Evolutionary conservation across 495 filamentous ascomycete genomes (phyloP).

Genomic region (Podospora conica): DNA sequence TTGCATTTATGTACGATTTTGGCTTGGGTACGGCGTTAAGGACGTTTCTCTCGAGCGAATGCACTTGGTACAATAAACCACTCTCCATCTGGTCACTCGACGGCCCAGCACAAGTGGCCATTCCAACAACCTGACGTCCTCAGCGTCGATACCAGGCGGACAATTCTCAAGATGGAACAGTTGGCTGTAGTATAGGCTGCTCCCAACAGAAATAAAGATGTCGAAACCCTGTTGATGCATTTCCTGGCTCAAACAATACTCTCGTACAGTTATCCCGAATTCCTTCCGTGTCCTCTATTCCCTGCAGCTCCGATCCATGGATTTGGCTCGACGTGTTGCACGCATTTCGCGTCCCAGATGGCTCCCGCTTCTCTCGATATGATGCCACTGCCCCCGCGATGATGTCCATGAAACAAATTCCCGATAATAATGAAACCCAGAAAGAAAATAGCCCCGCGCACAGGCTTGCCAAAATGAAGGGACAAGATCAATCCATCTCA

Average conservation of each 20-base stretch:
- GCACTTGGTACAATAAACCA: not conserved
- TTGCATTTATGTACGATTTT: not conserved
- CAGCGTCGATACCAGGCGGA: not conserved
- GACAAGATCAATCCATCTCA: not conserved
- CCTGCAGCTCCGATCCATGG: not conserved
- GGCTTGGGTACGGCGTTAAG: not conserved
- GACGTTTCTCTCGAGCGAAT: not conserved
- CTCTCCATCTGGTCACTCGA: not conserved
- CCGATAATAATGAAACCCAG: conserved; percentile 1
- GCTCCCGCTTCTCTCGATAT: conserved; percentile 6
- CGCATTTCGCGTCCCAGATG: not conserved
- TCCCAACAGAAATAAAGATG: not conserved
- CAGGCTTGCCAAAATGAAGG: conserved; percentile 1
- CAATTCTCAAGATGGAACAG: not conserved
- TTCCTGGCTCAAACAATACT: not conserved
- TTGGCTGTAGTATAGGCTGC: not conserved
- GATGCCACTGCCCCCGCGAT: conserved; percentile 11
- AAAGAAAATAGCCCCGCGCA: conserved; percentile 6
- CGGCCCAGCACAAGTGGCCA: not conserved
- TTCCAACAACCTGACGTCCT: not conserved
- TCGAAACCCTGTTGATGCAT: not conserved
- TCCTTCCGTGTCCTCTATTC: not conserved
- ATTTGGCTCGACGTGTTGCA: not conserved
- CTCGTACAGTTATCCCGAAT: not conserved
- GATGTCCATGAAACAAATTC: conserved; percentile 1